These are phyloP conservation scores for Phytophthora pseudosyringae DNA, from an alignment of 352 stramenopile genomes.

Conservation along the genomic window DNA sequence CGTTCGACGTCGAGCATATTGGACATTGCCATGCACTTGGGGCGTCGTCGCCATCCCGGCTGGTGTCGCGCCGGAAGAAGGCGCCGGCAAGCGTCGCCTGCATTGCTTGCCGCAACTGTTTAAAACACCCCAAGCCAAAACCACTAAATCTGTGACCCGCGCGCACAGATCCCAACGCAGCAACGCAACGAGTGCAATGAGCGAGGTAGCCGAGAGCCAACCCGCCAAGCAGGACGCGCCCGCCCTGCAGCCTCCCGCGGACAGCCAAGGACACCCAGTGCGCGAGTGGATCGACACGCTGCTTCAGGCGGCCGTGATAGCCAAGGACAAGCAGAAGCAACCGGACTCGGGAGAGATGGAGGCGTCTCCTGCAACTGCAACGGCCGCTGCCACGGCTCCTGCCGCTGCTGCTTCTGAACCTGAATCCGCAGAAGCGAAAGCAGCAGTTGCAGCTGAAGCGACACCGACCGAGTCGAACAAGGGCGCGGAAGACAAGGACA, in stretches of 20 bases:
- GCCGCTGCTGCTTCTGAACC: not conserved
- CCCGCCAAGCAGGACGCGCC: constrained; percentile 13
- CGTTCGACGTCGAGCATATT: constrained; percentile 21
- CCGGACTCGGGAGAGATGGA: constrained; percentile 12
- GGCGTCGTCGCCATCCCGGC: not conserved
- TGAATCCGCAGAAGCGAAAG: constrained; percentile 6
- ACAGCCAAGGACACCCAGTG: constrained; percentile 44
- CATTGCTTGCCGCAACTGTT: not conserved
- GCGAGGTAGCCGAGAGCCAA: constrained; percentile 26
- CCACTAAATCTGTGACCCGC: constrained; percentile 24
- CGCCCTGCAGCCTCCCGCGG: constrained; percentile 15
- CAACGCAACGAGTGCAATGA: constrained; percentile 32
- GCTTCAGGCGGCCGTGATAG: constrained; percentile 76
- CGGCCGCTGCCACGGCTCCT: not conserved
- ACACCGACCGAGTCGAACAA: constrained; percentile 6
- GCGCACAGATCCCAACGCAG: constrained; percentile 10
- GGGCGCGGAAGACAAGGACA: constrained; percentile 4
- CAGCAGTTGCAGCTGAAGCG: constrained; percentile 2
- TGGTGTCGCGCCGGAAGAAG: constrained; percentile 18
- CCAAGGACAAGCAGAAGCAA: constrained; percentile 60
- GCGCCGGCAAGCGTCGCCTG: constrained; percentile 3
- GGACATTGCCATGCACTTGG: constrained; percentile 15
- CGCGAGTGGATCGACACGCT: constrained; percentile 84
- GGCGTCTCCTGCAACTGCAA: constrained; percentile 7
- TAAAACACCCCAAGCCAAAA: no score